Conservation (phyloP, 1,284 basidiomycete species). For the Tremellales sp. region DNA sequence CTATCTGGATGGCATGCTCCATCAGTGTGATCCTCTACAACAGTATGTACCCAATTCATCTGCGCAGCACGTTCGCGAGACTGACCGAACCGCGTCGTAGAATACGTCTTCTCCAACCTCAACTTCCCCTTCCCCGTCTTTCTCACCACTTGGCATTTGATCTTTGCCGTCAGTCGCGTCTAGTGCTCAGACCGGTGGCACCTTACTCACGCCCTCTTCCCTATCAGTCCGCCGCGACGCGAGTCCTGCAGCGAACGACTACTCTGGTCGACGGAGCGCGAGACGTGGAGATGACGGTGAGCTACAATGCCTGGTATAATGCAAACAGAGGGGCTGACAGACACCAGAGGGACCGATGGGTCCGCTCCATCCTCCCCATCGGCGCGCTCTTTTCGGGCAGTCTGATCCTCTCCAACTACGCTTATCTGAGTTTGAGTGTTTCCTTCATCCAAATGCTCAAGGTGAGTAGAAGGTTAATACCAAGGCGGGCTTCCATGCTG, state of each 20-base stretch:
- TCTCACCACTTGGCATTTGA: conserved; percentile 79
- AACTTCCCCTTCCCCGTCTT: conserved; percentile 82
- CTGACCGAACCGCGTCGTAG: conserved; percentile 9
- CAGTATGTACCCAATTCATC: conserved; percentile 51
- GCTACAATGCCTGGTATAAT: no score
- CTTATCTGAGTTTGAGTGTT: conserved; percentile 86
- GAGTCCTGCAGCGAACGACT: conserved; percentile 83
- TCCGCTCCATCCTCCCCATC: conserved; percentile 87
- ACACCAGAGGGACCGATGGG: conserved; percentile 63
- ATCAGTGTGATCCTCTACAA: conserved; percentile 96
- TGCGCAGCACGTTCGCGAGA: neutral
- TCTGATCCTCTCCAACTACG: conserved; percentile 88
- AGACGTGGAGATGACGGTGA: conserved; percentile 73
- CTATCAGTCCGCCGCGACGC: conserved; percentile 74
- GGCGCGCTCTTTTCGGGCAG: conserved; percentile 87
- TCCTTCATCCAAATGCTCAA: conserved; percentile 99
- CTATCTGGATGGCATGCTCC: conserved; percentile 71
- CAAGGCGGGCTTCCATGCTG: neutral
- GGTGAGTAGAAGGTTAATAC: conserved; percentile 50
- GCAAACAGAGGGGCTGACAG: neutral
- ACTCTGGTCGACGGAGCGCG: conserved; percentile 81
- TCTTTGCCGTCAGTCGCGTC: conserved; percentile 65
- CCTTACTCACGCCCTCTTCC: neutral
- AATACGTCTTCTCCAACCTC: conserved; percentile 78
- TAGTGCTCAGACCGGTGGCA: neutral